Evolutionary conservation across 305 asterid genomes (phyloP), one percentile per base, ranked within the genome.

Genomic region (Fraxinus nigra): DNA sequence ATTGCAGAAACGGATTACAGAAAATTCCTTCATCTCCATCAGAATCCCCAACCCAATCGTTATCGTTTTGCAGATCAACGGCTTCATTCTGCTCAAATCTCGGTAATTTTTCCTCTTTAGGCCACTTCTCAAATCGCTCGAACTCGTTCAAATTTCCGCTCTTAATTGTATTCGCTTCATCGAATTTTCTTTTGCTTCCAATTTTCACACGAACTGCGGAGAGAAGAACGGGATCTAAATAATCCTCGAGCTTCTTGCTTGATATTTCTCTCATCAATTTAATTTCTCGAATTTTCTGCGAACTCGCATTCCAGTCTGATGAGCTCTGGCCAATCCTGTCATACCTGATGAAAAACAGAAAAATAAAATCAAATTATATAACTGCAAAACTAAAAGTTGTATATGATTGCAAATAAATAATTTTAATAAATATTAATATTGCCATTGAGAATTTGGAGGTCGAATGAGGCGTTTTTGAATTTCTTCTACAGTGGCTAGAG

Each of bases 391-490:
- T 73, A 5, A 48, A 74, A 67, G 38, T 67, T 13, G 13, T 10
- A 32, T 16, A 20, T 69, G 75, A 30, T 69, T 28, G 72, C 22
- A 14, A 20, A 69, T 28, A 28, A 69, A 30, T 69, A 14, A 69
- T 11, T 69, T 69, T 9, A 69, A 28, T 13, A 26, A 28, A 26
- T 67, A 69, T 28, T 6, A 30, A 32, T 69, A 69, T 14, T 69
- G 40, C 75, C 40, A 28, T 7, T 83, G 87, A 43, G 85, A 82
- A 46, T n/a, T 16, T 4, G 38, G 48, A 38, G 87, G 89, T 22
- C 86, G 87, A 72, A 67, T 11, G 61, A 85, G 87, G 84, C 87
- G 87, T 80, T 84, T 87, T 76, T 82, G 85, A 16, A 87, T 87
- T 32, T 84, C 84, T 67, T 85, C 86, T 0, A 78, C 80, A 24